phyloP scores from a whole-genome alignment of 2,329 filamentous ascomycete species.

The Diaporthe helianthi region DNA sequence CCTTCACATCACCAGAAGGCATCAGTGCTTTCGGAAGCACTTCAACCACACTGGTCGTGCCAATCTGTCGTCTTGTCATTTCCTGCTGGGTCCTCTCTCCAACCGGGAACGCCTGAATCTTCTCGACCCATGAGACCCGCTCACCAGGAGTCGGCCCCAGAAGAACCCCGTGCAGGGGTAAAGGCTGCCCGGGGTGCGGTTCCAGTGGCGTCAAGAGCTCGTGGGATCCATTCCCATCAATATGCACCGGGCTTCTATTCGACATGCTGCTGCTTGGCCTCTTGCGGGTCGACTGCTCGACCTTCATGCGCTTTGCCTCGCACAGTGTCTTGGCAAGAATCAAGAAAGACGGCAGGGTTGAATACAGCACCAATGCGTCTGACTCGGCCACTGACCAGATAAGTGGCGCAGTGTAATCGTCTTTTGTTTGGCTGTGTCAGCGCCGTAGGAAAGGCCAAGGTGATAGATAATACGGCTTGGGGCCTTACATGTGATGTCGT shows the following conservation, averaged over 20 bases:
- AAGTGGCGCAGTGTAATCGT: conserved; percentile 12
- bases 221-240: not conserved
- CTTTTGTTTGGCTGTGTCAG: not conserved
- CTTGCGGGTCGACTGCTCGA: not conserved
- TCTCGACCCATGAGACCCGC: conserved; percentile 16
- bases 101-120: conserved; percentile 14
- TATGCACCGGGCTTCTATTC: not conserved
- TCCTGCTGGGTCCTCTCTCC: conserved; percentile 4
- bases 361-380: conserved; percentile 18
- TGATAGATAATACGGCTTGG: not conserved
- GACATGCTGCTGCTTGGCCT: conserved; percentile 1
- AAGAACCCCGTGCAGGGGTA: not conserved
- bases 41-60: conserved; percentile 17
- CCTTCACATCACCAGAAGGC: not conserved
- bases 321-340: not conserved
- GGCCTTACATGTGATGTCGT: conserved; percentile 18
- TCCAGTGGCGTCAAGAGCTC: not conserved
- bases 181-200: conserved; percentile 6
- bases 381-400: conserved; percentile 23
- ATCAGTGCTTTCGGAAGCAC: not conserved
- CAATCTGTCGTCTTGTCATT: conserved; percentile 4
- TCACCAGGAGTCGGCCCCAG: conserved; percentile 18
- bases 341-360: conserved; percentile 1
- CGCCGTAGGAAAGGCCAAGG: not conserved
- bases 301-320: not conserved